A percentile compares a stretch with the other conserved stretches of the same genome.
phyloP scores from a whole-genome alignment of 768 basidiomycete genomes.

The Boletales sp. region DNA sequence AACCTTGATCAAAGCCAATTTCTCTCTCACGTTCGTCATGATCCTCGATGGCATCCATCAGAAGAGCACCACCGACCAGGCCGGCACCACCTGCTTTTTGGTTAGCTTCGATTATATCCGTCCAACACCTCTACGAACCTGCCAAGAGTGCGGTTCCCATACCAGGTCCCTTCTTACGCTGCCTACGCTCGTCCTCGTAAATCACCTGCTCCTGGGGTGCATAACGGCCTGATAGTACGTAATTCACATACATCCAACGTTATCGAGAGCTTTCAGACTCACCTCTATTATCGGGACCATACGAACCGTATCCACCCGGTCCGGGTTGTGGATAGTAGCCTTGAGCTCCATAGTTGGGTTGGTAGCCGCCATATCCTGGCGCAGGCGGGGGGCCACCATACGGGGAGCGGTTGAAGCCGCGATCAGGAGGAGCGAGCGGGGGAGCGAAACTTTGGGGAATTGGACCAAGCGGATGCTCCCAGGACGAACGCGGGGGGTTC shows the following conservation, averaged over 20 bases:
- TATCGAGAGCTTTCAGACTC: background rate
- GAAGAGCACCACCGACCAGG: slow-evolving; percentile 58
- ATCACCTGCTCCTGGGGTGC: slow-evolving; percentile 28
- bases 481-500: slow-evolving; percentile 60
- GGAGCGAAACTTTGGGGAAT: slow-evolving; percentile 30
- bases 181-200: slow-evolving; percentile 33
- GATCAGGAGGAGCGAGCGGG: slow-evolving; percentile 43
- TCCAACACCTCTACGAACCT: slow-evolving; percentile 33
- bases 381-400: slow-evolving; percentile 20
- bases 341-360: slow-evolving; percentile 9
- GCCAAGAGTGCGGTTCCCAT: slow-evolving; percentile 45
- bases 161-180: slow-evolving; percentile 47
- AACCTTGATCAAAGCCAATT: slow-evolving; percentile 36
- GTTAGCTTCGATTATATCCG: slow-evolving; percentile 1
- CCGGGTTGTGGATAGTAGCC: slow-evolving; percentile 7
- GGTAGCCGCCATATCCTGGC: slow-evolving; percentile 24
- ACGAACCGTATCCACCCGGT: slow-evolving; percentile 14
- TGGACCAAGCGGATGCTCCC: slow-evolving; percentile 67
- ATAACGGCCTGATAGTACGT: slow-evolving; percentile 28
- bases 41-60: slow-evolving; percentile 49
- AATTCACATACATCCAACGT: background rate
- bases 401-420: slow-evolving; percentile 29
- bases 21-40: slow-evolving; percentile 33
- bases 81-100: slow-evolving; percentile 51
- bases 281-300: slow-evolving; percentile 23